These are phyloP conservation scores for Prunus mira DNA, from an alignment of 306 rosid species.

Conservation along the genomic window DNA sequence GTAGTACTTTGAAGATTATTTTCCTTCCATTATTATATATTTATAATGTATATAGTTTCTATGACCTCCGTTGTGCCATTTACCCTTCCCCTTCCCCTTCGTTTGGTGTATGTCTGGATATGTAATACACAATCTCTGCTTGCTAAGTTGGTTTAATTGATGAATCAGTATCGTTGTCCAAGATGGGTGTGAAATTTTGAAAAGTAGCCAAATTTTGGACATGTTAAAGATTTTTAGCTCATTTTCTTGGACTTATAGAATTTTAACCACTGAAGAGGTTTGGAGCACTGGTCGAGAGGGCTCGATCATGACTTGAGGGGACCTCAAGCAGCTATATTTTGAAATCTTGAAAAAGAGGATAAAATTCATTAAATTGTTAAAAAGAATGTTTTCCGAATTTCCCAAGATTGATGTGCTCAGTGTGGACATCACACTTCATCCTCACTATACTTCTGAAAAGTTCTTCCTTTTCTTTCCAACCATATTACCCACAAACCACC, in stretches of 20 bases:
- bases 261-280: no score
- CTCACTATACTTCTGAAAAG: neutral
- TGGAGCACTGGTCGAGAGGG: no score
- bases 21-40: neutral
- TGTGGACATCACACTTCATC: neutral
- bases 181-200: neutral
- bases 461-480: neutral
- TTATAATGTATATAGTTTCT: neutral
- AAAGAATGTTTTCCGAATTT: no score
- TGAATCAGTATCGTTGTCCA: neutral
- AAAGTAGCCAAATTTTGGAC: no score
- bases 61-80: neutral
- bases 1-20: slow-evolving; percentile 32
- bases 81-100: neutral
- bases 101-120: neutral
- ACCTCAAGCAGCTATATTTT: no score
- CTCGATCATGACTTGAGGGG: no score
- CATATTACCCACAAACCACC: neutral
- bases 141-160: neutral
- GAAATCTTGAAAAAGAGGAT: no score
- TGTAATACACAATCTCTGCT: neutral
- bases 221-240: no score
- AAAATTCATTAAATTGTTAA: no score
- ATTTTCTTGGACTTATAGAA: no score
- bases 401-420: neutral